These are phyloP conservation scores for Gaeumannomyces sp. DNA, from an alignment of 2,329 filamentous ascomycete genomes.

Conservation along the genomic window DNA sequence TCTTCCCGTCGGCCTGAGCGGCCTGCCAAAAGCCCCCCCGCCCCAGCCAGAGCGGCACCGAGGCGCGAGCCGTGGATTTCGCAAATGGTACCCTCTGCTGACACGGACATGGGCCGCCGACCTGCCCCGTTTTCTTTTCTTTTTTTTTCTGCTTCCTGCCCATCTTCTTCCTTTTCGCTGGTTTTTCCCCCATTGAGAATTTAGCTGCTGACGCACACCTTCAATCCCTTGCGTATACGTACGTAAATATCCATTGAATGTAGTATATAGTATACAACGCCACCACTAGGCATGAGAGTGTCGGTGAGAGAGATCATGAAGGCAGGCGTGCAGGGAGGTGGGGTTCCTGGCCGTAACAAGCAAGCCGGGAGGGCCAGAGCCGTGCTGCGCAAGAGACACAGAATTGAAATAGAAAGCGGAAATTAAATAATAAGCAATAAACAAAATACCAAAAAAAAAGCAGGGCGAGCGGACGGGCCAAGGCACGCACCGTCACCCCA, in stretches of 20 bases:
- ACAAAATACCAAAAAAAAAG: too few relatives aligned
- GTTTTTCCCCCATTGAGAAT: neutral
- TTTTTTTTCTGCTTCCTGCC: too few relatives aligned
- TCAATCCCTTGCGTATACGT: neutral
- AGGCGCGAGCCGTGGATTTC: neutral
- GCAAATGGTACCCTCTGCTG: neutral
- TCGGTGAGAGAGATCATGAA: neutral
- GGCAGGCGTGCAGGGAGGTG: neutral
- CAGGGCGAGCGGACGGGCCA: neutral
- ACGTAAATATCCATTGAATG: too few relatives aligned
- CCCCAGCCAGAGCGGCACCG: neutral
- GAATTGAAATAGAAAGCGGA: too few relatives aligned
- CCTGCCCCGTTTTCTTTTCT: neutral
- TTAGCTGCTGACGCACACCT: neutral
- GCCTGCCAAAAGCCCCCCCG: too few relatives aligned
- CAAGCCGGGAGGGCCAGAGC: neutral
- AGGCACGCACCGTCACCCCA: neutral
- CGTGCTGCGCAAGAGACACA: too few relatives aligned
- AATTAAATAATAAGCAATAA: too few relatives aligned
- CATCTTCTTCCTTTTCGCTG: neutral
- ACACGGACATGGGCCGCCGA: neutral
- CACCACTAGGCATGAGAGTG: too few relatives aligned
- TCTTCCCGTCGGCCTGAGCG: neutral
- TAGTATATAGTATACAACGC: too few relatives aligned
- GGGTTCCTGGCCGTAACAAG: neutral